These are phyloP conservation scores for Pseudopyricularia cyperi DNA, from an alignment of 2,329 filamentous ascomycete species.

Conservation along the genomic window DNA sequence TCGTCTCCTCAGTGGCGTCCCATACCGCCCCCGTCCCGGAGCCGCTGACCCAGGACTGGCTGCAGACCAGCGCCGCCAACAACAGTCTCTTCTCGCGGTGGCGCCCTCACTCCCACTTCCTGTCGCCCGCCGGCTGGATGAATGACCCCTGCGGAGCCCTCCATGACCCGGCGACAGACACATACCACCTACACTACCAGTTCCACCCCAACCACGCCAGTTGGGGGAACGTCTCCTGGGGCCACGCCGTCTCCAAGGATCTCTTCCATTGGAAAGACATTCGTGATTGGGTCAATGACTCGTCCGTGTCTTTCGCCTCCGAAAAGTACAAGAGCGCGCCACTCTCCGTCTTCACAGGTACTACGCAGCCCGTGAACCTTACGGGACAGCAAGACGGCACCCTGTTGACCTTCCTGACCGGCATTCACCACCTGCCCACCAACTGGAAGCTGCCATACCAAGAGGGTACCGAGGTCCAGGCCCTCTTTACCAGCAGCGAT, in stretches of 20 bases:
- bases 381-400: neutral
- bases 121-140: constrained; percentile 15
- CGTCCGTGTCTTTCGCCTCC: neutral
- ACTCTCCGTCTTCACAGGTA: neutral
- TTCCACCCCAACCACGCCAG: constrained; percentile 25
- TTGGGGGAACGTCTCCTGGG: constrained; percentile 31
- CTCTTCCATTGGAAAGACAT: constrained; percentile 47
- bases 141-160: constrained; percentile 35
- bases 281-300: neutral
- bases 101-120: constrained; percentile 8
- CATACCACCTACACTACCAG: constrained; percentile 41
- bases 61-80: neutral
- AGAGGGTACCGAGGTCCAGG: neutral
- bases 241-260: constrained; percentile 47
- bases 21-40: neutral
- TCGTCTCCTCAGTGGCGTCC: neutral
- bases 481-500: neutral
- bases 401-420: neutral
- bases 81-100: neutral
- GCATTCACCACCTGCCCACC: neutral
- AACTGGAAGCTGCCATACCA: neutral
- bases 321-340: neutral
- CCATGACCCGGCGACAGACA: constrained; percentile 30
- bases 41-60: neutral
- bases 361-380: neutral